Conservation (phyloP, 164 flowering plant genomes). For the Berberis vulgaris region DNA sequence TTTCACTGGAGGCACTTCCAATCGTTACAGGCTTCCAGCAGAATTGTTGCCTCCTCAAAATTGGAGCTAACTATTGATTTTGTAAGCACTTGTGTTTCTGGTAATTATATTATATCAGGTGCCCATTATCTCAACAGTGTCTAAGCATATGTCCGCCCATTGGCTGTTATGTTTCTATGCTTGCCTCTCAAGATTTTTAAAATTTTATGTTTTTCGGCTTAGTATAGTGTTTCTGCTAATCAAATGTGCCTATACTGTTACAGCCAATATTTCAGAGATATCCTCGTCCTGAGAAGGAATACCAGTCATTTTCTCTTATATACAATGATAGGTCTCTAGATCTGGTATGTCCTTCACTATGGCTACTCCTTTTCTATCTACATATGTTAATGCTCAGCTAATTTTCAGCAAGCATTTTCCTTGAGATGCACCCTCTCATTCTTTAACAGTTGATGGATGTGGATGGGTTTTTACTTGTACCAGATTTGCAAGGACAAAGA, state of each 20-base stretch:
- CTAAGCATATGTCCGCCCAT: not conserved
- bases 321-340: conserved; percentile 84
- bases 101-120: no score
- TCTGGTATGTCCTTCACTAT: conserved; percentile 37
- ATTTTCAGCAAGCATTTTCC: not conserved
- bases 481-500: conserved; percentile 99
- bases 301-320: conserved; percentile 90
- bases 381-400: not conserved
- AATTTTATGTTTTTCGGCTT: not conserved
- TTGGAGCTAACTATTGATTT: no score
- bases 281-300: conserved; percentile 97
- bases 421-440: not conserved
- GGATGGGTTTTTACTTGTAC: conserved; percentile 5
- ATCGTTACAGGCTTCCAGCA: no score
- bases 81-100: no score
- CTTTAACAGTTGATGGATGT: no score
- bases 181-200: not conserved
- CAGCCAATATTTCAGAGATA: conserved; percentile 94
- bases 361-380: not conserved
- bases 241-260: conserved; percentile 12
- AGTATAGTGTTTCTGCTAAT: conserved; percentile 1
- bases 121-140: no score
- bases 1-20: no score
- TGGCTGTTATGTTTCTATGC: not conserved
- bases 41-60: no score